Evolutionary conservation across 306 rosid species (phyloP), one percentile per base, ranked within the genome.

Genomic region (Vachellia collinsii): DNA sequence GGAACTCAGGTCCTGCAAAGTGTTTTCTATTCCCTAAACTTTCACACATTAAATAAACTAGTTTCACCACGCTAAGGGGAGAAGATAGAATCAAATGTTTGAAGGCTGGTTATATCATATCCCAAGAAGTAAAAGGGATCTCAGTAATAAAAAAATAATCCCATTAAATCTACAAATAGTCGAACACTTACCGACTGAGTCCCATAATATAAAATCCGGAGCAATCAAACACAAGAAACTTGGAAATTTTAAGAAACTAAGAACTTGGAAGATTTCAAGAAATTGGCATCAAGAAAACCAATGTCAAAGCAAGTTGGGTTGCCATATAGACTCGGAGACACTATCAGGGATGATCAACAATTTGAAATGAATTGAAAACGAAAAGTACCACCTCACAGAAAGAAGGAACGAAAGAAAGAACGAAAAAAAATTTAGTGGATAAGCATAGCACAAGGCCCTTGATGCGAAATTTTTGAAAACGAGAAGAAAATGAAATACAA

Each of bases 21-120:
- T 47, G 59, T 51, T 50, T 34, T 9, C 8, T 36, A 51, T 34
- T 4, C 63, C 76, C 64, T 29, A 14, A 72, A 34, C 37, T 70
- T 72, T 36, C 42, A 47, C 14, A 71, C 3, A 71, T 12, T 12
- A 22, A 29, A 14, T 8, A 71, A 8, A 50, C 23, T 12, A 20
- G 7, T 72, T 50, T 50, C 39, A 51, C 11, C 46, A 36, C 56
- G 19, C 7, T 43, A 19, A 51, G 38, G 1, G 53, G 54, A 14
- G 70, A 12, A 43, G n/a, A 43, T 70, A 70, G 42, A 29, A 71
- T 71, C 41, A 44, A 25, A 71, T 47, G 75, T 23, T 11, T 46
- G 61, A 23, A 47, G 22, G 6, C 2, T 41, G 11, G 4, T 44
- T 47, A 6, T 19, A 43, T 43, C 11, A n/a, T 12, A n/a, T 20